Base-by-base conservation (phyloP, 352 stramenopile species). In the Phytophthora citricola region DNA sequence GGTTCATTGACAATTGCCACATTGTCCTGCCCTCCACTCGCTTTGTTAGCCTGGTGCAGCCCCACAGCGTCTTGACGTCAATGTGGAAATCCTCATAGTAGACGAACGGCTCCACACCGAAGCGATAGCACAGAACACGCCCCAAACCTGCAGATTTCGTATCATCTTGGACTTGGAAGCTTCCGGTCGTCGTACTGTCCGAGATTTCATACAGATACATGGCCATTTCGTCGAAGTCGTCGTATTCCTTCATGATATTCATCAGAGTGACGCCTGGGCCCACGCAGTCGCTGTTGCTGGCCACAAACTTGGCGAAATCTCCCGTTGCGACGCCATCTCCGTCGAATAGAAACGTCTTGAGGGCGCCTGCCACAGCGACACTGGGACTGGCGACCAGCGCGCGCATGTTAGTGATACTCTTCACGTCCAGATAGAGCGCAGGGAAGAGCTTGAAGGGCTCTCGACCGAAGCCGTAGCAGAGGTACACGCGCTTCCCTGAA, bases 121-220 rank as follows among this genome's bases (percentile, higher is more conserved):
- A 92, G 2, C 77, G 75, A 52, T 92, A 92, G 58, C 83, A 92
- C 7, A 90, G 57, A 24, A 80, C 69, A 3, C 81, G 79, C 1
- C 52, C 27, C 0, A 89, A 53, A 0, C 83, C 83, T 1, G 76
- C 77, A 0, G 76, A 76, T 4, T 40, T 55, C 0, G 11, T 46
- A 11, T 80, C 71, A 8, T 66, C 46, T 11, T 47, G 71, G 43
- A 89, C 81, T 59, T 77, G 70, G 47, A 89, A 90, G 32, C 60
- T 78, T 1, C 81, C 81, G 4, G 78, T 69, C 1, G 83, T 85
- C 2, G 81, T 66, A 0, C 58, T 64, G 1, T 54, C 43, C 5
- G 78, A 73, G 38, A 79, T 83, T 40, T 89, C 77, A 44, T 92
- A 92, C 36, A 92, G n/a, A 57, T 85, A 90, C 63, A 90, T 83